Percentiles rank a stretch among this genome's conserved stretches.
Conservation (phyloP, 2,329 filamentous ascomycete genomes). For the Rhynchosporium graminicola region DNA sequence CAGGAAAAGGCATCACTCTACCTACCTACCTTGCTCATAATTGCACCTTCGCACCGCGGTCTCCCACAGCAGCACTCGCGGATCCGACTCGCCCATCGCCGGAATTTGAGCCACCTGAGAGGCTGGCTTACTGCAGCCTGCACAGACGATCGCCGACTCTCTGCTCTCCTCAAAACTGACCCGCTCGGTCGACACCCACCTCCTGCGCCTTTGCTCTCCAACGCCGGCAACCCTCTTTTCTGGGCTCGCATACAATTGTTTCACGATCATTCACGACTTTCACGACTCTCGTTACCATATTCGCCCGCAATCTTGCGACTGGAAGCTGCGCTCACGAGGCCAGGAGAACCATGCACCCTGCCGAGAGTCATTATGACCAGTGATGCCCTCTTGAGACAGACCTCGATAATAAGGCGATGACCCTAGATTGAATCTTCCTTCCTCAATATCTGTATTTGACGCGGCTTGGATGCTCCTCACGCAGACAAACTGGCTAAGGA, state of each 20-base stretch:
- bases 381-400: slow-evolving; percentile 26
- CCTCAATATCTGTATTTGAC: slow-evolving; percentile 9
- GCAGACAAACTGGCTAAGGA: slow-evolving; percentile 41
- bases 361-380: slow-evolving; percentile 30
- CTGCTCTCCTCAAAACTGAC: slow-evolving; percentile 1
- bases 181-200: slow-evolving; percentile 9
- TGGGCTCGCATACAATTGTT: slow-evolving; percentile 8
- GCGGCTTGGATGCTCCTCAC: slow-evolving; percentile 40
- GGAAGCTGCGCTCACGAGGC: slow-evolving; percentile 17
- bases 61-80: slow-evolving; percentile 4
- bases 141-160: slow-evolving; percentile 20
- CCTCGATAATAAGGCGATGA: slow-evolving; percentile 22
- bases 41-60: background rate
- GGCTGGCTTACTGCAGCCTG: slow-evolving; percentile 29
- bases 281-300: slow-evolving; percentile 12
- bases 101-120: slow-evolving; percentile 15
- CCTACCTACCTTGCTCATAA: background rate
- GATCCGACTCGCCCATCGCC: slow-evolving; percentile 15
- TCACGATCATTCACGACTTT: slow-evolving; percentile 12
- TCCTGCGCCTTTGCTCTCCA: slow-evolving; percentile 4
- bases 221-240: slow-evolving; percentile 10
- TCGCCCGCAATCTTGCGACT: background rate
- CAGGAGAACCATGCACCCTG: slow-evolving; percentile 25
- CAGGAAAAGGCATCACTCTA: background rate
- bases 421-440: slow-evolving; percentile 23